phyloP scores from a whole-genome alignment of 108 stramenopile genomes.

The Cyclostephanos tholiformis region DNA sequence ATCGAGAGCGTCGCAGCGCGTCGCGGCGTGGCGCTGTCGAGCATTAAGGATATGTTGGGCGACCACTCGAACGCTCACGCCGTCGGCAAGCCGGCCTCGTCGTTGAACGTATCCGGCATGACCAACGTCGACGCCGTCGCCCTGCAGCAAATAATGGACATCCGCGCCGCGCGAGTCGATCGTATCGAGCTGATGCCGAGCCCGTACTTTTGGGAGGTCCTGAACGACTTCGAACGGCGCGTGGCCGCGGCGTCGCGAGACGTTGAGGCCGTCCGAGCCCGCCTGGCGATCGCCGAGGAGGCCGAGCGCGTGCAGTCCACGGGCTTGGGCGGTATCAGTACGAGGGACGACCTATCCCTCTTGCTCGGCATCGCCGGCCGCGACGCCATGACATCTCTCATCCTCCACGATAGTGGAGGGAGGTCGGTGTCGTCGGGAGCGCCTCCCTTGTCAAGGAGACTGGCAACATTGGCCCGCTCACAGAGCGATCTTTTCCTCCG shows the following conservation, averaged over 20 bases:
- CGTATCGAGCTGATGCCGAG: slow-evolving; percentile 74
- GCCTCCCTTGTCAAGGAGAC: slow-evolving; percentile 34
- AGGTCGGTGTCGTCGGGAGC: background rate
- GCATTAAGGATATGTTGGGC: slow-evolving; percentile 18
- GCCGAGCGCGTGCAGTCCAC: slow-evolving; percentile 20
- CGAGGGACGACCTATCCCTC: background rate
- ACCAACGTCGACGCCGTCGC: slow-evolving; percentile 35
- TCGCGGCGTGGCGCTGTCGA: slow-evolving; percentile 51
- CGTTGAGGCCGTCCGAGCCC: slow-evolving; percentile 29
- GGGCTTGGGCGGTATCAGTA: slow-evolving; percentile 18
- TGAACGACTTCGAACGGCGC: slow-evolving; percentile 63
- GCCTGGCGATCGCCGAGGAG: slow-evolving; percentile 34
- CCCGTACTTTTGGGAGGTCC: slow-evolving; percentile 73
- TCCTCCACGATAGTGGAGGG: slow-evolving; percentile 27
- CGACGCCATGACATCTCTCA: slow-evolving; percentile 26
- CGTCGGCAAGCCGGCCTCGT: slow-evolving; percentile 17
- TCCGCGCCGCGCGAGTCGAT: slow-evolving; percentile 67
- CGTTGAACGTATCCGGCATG: slow-evolving; percentile 31
- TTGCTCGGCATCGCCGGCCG: slow-evolving; percentile 21
- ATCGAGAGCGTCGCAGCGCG: slow-evolving; percentile 72
- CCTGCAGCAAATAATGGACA: slow-evolving; percentile 64
- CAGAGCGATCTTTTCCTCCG: slow-evolving; percentile 62
- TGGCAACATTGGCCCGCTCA: slow-evolving; percentile 39
- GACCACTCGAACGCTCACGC: background rate
- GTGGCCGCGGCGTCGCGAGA: slow-evolving; percentile 31